Percentiles rank a stretch among this genome's conserved stretches.
phyloP scores from a whole-genome alignment of 169 alveolate species.

The Cryptosporidium meleagridis region DNA sequence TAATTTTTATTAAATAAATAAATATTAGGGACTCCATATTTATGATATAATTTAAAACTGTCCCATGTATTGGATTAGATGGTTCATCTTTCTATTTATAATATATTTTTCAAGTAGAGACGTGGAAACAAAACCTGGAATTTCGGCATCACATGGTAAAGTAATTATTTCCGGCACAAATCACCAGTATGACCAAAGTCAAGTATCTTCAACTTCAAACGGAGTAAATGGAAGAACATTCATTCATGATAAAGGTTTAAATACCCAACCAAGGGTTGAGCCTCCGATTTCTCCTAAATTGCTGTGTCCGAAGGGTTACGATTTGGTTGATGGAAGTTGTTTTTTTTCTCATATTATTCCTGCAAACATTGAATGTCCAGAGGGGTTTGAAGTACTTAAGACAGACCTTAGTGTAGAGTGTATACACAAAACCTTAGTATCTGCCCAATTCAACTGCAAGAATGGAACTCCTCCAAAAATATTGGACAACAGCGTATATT shows the following conservation, averaged over 20 bases:
- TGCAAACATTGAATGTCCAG: slow-evolving; percentile 67
- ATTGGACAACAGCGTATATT: slow-evolving; percentile 19
- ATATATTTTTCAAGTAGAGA: not conserved
- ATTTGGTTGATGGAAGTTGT: slow-evolving; percentile 31
- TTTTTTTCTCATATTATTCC: slow-evolving; percentile 45
- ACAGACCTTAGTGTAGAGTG: slow-evolving; percentile 30
- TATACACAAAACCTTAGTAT: not conserved
- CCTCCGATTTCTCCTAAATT: slow-evolving; percentile 56
- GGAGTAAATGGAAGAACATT: slow-evolving; percentile 47
- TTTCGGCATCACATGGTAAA: slow-evolving; percentile 60
- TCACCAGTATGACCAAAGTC: not conserved
- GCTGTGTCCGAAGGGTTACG: slow-evolving; percentile 61
- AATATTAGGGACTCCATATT: not conserved
- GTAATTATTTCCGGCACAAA: slow-evolving; percentile 15
- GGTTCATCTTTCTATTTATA: slow-evolving; percentile 6
- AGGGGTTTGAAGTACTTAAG: slow-evolving; percentile 47
- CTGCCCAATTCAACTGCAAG: slow-evolving; percentile 41
- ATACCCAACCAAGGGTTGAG: slow-evolving; percentile 9
- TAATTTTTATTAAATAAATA: not conserved
- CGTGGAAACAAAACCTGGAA: slow-evolving; percentile 55
- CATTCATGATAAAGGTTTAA: slow-evolving; percentile 43
- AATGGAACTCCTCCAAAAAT: slow-evolving; percentile 69
- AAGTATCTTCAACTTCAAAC: not conserved
- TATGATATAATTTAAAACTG: not conserved
- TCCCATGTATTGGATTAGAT: slow-evolving; percentile 36